Percentiles rank a stretch among this genome's conserved stretches.
phyloP scores from a whole-genome alignment of 2,329 filamentous ascomycete genomes.

The Aspergillus luchuensis region DNA sequence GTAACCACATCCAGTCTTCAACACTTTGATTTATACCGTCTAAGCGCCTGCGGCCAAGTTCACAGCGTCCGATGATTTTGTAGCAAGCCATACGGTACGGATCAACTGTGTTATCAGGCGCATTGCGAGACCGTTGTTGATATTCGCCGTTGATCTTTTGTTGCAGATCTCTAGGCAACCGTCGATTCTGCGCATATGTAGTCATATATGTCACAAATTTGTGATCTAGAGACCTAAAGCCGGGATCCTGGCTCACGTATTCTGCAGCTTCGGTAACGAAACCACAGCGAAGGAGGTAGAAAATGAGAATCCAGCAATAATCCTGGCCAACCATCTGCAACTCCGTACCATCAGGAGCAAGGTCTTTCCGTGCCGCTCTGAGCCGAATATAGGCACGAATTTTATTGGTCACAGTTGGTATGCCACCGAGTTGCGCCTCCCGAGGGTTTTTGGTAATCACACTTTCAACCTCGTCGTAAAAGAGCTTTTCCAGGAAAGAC shows the following conservation, averaged over 20 bases:
- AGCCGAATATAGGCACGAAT: slow-evolving; percentile 90
- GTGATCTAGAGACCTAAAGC: slow-evolving; percentile 87
- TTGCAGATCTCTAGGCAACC: slow-evolving; percentile 76
- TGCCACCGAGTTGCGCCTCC: slow-evolving; percentile 85
- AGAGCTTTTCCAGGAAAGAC: slow-evolving; percentile 76
- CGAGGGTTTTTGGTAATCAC: slow-evolving; percentile 79
- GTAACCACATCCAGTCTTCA: slow-evolving; percentile 69
- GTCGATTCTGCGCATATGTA: slow-evolving; percentile 77
- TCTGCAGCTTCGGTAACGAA: slow-evolving; percentile 80
- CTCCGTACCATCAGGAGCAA: slow-evolving; percentile 77
- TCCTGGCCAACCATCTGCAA: slow-evolving; percentile 79
- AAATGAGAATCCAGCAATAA: slow-evolving; percentile 91
- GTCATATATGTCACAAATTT: slow-evolving; percentile 87
- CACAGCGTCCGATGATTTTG: slow-evolving; percentile 86
- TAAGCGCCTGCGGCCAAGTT: slow-evolving; percentile 59
- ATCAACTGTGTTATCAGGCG: slow-evolving; percentile 83
- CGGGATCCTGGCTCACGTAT: slow-evolving; percentile 78
- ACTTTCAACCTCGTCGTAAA: slow-evolving; percentile 74
- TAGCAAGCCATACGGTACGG: slow-evolving; percentile 97
- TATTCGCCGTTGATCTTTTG: slow-evolving; percentile 90
- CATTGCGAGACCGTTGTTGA: slow-evolving; percentile 78
- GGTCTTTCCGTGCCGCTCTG: slow-evolving; percentile 75
- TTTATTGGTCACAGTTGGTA: slow-evolving; percentile 85
- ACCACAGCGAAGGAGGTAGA: slow-evolving; percentile 84
- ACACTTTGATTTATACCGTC: slow-evolving; percentile 61